Base-by-base conservation (phyloP, 192 early-diverging fungal genomes). In the Linnemannia schmuckeri region DNA sequence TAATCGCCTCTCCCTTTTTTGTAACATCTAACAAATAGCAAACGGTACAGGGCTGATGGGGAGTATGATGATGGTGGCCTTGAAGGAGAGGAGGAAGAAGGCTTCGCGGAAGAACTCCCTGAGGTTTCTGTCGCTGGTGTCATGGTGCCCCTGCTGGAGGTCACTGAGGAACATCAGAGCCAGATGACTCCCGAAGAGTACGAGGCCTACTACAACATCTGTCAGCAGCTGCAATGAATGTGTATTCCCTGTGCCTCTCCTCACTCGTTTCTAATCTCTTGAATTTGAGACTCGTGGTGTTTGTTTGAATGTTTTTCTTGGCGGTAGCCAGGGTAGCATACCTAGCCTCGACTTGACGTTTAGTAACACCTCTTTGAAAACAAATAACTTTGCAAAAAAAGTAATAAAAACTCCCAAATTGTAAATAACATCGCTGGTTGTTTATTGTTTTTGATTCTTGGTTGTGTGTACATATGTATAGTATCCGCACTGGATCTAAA, bases 161-260 rank as follows among this genome's bases (percentile, higher is more conserved):
- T 93, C 22, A 89, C 89, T 3, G 91, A 92, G 74, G 92, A 93
- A 6, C 88, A 92, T 78, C 92, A 90, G 66, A 74, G 72, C 12
- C 76, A 89, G 33, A 93, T 93, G 92, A 89, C 92, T 3, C 88
- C 91, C 1, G 92, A 92, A 30, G 92, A 93, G 79, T 93, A 93
- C 54, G 78, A 91, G 77, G 89, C 71, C 8, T 87, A 87, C 75
- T 87, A 87, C 63, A 71, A 83, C 35, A 78, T 81, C 15, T 87
- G 85, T 54, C 75, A 80, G 27, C 35, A 70, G 42, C 33, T 76
- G 8, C 76, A 84, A 42, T 75, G 52, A 75, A 55, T 27, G 18
- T 22, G 8, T 37, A 37, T 30, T 63, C 15, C 12, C 27, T 63
- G 24, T 8, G 57, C 57, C n/a, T 57, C 9, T 57, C 55, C n/a